Base-by-base conservation (phyloP, 805 yeast genomes). In the Starmerella apicola region DNA sequence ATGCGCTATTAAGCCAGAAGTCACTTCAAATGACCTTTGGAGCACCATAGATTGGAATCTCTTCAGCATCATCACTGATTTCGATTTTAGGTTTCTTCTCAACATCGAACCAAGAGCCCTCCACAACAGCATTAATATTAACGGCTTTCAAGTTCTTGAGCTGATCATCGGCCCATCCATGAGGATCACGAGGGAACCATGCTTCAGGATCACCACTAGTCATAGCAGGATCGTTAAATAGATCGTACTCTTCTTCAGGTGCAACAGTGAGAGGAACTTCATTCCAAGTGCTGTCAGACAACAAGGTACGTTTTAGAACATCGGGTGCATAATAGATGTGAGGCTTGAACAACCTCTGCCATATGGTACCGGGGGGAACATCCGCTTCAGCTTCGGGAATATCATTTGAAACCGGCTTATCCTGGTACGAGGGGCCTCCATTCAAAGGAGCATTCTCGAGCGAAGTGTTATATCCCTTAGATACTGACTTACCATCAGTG, bases 141-240 rank as follows among this genome's bases (percentile, higher is more conserved):
- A 66, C 69, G 17, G 63, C 57, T 9, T 53, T 51, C 37, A 82
- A 67, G 31, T 72, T 64, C 29, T 68, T 70, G 18, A 81, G 76
- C 51, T 78, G 75, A 12, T 53, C 56, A 2, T 66, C 61, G 1
- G 94, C 80, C 51, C 83, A 70, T 1, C 97, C 97, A 71, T 75
- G 73, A 8, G 82, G 78, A 58, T 88, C 98, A 42, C 66, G 65
- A n/a, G 96, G 93, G 53, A 88, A 74, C 98, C 98, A 88, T 17
- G 88, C 62, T n/a, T 67, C 65, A 2, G 94, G 94, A 50, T 81
- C 71, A 33, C 66, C 58, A 0, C 78, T 78, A 21, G 73, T 63
- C 15, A 78, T 76, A 5, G 78, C 81, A 2, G 96, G 96, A 54
- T 70, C 71, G 53, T 75, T 74, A 60, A 78, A 88, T 0, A 94